A percentile compares a stretch with the other conserved stretches of the same genome.
These are phyloP conservation scores for Chamaenerion angustifolium DNA, from an alignment of 345 rosid species.

Conservation along the genomic window DNA sequence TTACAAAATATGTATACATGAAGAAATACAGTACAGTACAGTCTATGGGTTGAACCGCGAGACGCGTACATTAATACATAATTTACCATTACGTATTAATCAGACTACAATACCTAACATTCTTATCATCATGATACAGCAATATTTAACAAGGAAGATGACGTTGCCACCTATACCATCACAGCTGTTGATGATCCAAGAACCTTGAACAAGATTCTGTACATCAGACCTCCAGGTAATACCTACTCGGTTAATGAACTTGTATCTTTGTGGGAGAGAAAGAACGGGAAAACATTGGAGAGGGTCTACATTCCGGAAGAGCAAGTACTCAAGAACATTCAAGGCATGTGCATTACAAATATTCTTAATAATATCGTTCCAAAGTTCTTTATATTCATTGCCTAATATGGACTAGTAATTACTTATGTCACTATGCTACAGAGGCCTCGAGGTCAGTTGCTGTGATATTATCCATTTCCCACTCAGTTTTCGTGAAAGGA, in stretches of 20 bases:
- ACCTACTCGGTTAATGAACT: constrained; percentile 2
- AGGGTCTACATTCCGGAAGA: constrained; percentile 5
- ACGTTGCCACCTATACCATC: constrained; percentile 4
- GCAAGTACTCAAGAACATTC: constrained; percentile 3
- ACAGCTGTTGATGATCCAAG: constrained; percentile 4
- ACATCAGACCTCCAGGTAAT: constrained; percentile 8
- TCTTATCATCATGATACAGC: constrained; percentile 1
- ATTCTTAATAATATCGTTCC: background rate
- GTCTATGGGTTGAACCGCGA: too few relatives aligned
- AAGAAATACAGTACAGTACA: too few relatives aligned
- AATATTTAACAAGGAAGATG: constrained; percentile 5
- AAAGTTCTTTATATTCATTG: too few relatives aligned
- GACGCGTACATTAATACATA: too few relatives aligned
- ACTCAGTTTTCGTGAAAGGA: constrained; percentile 6
- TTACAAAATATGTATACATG: too few relatives aligned
- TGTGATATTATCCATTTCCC: constrained; percentile 2
- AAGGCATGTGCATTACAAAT: background rate
- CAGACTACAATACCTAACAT: too few relatives aligned
- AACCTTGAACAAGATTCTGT: constrained; percentile 8
- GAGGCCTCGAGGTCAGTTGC: constrained; percentile 3
- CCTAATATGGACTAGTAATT: background rate
- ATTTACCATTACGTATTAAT: too few relatives aligned
- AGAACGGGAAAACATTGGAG: constrained; percentile 5
- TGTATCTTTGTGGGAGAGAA: constrained; percentile 5
- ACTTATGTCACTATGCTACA: background rate